Evolutionary conservation across 2,329 filamentous ascomycete genomes (phyloP), one percentile per base, ranked within the genome.

Genomic region (Ophiostoma sp.): DNA sequence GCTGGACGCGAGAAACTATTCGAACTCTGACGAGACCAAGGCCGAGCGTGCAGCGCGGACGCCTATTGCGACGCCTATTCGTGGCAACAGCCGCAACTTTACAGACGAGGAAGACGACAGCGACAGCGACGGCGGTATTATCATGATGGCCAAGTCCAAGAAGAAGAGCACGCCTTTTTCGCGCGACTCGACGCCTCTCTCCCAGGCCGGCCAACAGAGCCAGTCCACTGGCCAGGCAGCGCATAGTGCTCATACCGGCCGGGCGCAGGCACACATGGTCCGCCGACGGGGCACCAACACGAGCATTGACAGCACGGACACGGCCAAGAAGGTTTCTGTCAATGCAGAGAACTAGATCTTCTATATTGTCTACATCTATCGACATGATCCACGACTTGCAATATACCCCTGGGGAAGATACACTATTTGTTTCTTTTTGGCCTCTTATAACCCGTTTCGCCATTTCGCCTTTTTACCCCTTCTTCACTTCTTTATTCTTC

Each of bases 231-330:
- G 44, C 20, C 44, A 48, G 15, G 20, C 3, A 11, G 23, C 57
- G 11, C 57, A 33, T 33, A 62, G 57, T 7, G 57, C 57, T 11
- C 57, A 62, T 33, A 15, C 31, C 23, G 54, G 64, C n/a, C 33
- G 67, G 31, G 17, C 79, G 68, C 79, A 79, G 1, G 44, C 62
- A 3, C 70, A 71, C 41, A 66, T 67, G 65, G 78, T 82, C 2
- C 80, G 79, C 72, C 81, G 87, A 70, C 83, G 87, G 41, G 85
- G 87, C 73, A 89, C 87, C 0, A 86, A 87, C 74, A 85, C 84
- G 1, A 88, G 85, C 73, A 84, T 86, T 36, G 85, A 83, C 41
- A 89, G 86, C 75, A 87, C 85, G 1, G 87, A 89, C 74, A 89
- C 87, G 62, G 87, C 87, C 54, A 89, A 88, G 79, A 87, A 87